Evolutionary conservation across 75 land plant species (phyloP).

Genomic region (Ceratopteris richardii): DNA sequence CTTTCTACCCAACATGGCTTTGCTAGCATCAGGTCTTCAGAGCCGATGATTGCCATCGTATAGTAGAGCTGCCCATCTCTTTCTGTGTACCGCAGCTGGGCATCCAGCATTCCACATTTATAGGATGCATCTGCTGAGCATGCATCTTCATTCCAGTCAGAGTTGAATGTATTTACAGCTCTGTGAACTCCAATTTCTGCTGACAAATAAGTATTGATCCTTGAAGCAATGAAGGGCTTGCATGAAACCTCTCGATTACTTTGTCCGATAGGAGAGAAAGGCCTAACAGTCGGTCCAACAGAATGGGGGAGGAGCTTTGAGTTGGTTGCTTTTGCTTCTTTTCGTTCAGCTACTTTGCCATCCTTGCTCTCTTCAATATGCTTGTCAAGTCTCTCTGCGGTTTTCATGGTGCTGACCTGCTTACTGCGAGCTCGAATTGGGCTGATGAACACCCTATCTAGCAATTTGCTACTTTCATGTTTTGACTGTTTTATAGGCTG

Average conservation of each 20-base stretch:
- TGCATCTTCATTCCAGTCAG: too few species aligned
- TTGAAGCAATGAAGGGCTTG: slow-evolving; percentile 1
- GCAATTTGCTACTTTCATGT: not conserved
- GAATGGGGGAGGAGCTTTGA: not conserved
- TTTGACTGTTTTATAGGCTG: not conserved
- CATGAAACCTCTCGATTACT: not conserved
- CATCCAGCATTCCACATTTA: not conserved
- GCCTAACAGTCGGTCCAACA: not conserved
- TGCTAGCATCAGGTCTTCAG: not conserved
- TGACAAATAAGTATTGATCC: too few species aligned
- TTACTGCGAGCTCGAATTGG: not conserved
- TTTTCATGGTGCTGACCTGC: not conserved
- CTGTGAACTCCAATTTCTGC: too few species aligned
- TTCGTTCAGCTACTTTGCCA: not conserved
- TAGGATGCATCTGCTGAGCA: too few species aligned
- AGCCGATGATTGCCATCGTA: not conserved
- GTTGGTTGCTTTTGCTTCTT: not conserved
- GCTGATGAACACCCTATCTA: slow-evolving; percentile 1
- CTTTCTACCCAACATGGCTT: not conserved
- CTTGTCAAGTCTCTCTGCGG: not conserved
- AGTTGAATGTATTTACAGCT: too few species aligned
- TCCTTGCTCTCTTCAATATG: not conserved
- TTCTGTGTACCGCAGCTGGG: not conserved
- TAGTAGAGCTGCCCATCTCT: not conserved
- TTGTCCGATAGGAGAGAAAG: not conserved